Base-by-base conservation (phyloP, 2,329 filamentous ascomycete genomes). In the Tolypocladium cylindrosporum region DNA sequence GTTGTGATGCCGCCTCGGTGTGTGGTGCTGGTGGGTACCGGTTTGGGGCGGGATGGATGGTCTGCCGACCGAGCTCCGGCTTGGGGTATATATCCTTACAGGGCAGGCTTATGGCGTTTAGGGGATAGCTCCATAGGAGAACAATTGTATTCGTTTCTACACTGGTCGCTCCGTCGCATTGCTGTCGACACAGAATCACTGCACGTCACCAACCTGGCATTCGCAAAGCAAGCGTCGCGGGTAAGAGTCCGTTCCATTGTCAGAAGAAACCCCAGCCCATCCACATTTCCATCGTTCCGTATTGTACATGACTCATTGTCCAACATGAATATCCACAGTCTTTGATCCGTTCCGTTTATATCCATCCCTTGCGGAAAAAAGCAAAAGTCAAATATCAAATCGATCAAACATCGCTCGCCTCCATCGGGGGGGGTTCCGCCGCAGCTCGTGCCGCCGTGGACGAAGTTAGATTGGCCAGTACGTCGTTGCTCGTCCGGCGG, bases 1-100 rank as follows among this genome's bases (percentile, higher is more conserved):
- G 67, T 50, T 56, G 56, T 56, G 27, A 70, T 51, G 80, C 63
- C 77, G 77, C 11, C 34, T 11, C n/a, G 16, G 21, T 24, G 48
- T 21, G 21, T 39, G 43, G 34, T 41, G 11, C 27, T 14, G 2
- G 8, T 8, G 7, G 42, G 3, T 11, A 2, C 2, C 42, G 16
- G 43, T 9, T 19, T 1, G 53, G 16, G 31, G 14, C 31, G 48
- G 48, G 14, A 34, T 11, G 48, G 48, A 11, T 5, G 8, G 43
- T 51, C 48, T 34, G 48, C 48, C 43, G 13, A 27, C 6, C 21
- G 43, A 27, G 5, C 11, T 48, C 11, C 21, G 11, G n/a, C 42
- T 34, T 16, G 10, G 48, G 4, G 31, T 8, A 13, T 9, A 19
- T 9, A 10, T 21, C 37, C 7, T 52, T 21, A n/a, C 27, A 7